Base-by-base conservation (phyloP, 768 basidiomycete species). In the Lyophyllum atratum region DNA sequence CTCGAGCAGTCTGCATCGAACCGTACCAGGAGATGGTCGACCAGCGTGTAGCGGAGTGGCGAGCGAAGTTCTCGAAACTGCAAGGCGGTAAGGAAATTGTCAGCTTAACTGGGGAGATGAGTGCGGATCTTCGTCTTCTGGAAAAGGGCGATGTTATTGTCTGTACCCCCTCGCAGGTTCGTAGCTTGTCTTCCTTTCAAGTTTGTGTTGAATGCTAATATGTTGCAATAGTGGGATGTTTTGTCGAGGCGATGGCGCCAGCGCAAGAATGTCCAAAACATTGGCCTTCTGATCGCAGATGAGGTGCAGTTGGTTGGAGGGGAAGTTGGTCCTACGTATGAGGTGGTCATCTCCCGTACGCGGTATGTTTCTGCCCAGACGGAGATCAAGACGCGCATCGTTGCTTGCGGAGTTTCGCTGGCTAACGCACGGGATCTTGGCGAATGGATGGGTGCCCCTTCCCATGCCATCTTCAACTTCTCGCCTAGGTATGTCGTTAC, bases 1-100 rank as follows among this genome's bases (percentile, higher is more conserved):
- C 84, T 19, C 80, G 95, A 17, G 95, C 95, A 0, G 93, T 98
- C 2, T 98, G 96, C 68, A 89, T 98, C 50, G 93, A 95, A 71
- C 97, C 97, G 0, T 97, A 92, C 70, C 95, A 95, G 64, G 97
- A 98, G 64, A 96, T 98, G 92, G 97, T 98, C 2, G 93, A 98
- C 55, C 81, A 86, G 62, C 83, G 95, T 3, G 92, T 95, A 0
- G 75, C 78, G 28, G 96, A 98, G 69, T 99, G 97, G 97, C 80
- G 79, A 49, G 77, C 77, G 54, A 98, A 95, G 74, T 98, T 98
- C 59, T 77, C 84, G 15, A 68, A 78, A 12, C 70, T 98, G 0
- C 93, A 95, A 65, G 93, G 92, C 10, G 92, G 94, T 26, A 98
- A 98, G 75, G 91, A 94, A 76, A 89, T 98, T 56, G 87, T 95